A percentile compares a stretch with the other conserved stretches of the same genome.
Evolutionary conservation across 169 alveolate species (phyloP).

Genomic region (Plasmodium ovale): DNA sequence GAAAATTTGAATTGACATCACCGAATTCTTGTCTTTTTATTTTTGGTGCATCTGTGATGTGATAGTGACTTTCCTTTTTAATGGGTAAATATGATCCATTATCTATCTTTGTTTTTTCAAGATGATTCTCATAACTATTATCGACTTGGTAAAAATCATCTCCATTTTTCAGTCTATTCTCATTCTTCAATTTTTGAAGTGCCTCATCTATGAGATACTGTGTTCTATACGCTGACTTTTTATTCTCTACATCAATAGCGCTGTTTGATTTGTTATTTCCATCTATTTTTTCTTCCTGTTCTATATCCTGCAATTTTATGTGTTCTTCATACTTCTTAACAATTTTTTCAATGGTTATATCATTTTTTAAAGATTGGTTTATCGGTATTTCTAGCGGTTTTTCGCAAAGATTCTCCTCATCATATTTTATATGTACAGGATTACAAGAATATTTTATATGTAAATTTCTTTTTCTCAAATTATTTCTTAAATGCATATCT

Average conservation of each 20-base stretch:
- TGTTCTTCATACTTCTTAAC: slow-evolving; percentile 51
- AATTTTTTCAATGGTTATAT: slow-evolving; percentile 23
- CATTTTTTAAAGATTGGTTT: slow-evolving; percentile 19
- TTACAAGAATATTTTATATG: slow-evolving; percentile 45
- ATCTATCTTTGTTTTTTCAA: not conserved
- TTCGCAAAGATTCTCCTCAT: not conserved
- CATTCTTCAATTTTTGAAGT: slow-evolving; percentile 14
- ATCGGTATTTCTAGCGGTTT: slow-evolving; percentile 26
- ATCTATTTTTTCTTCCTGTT: slow-evolving; percentile 15
- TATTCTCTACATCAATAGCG: not conserved
- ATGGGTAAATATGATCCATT: not conserved
- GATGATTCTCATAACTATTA: not conserved
- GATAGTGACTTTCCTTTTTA: not conserved
- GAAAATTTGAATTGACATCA: slow-evolving; percentile 20
- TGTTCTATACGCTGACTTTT: not conserved
- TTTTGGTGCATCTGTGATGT: slow-evolving; percentile 11
- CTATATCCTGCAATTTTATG: slow-evolving; percentile 14
- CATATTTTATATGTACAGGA: slow-evolving; percentile 65
- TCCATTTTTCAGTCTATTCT: slow-evolving; percentile 14
- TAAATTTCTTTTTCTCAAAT: slow-evolving; percentile 41
- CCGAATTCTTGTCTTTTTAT: slow-evolving; percentile 60
- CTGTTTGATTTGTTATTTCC: not conserved
- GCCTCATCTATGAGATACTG: slow-evolving; percentile 23
- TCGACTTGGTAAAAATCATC: not conserved
- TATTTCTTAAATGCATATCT: slow-evolving; percentile 46